phyloP scores from a whole-genome alignment of 73 alveolate species.

The Paramecium pentaurelia region DNA sequence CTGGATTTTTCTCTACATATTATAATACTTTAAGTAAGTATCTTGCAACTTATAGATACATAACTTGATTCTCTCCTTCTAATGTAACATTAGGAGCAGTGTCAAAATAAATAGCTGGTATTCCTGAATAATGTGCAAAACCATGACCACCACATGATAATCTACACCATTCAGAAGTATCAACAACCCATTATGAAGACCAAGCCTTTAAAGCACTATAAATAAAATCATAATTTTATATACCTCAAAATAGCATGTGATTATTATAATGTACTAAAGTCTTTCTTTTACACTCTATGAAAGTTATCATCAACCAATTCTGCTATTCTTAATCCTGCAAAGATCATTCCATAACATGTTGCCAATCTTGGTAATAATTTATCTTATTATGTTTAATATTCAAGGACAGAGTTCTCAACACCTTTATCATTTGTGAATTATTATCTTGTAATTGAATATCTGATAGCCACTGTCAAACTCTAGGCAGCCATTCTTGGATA shows the following conservation, averaged over 20 bases:
- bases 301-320: slow-evolving; percentile 54
- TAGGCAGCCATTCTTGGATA: slow-evolving; percentile 46
- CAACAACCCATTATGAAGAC: slow-evolving; percentile 61
- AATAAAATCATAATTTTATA: slow-evolving; percentile 38
- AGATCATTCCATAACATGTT: slow-evolving; percentile 56
- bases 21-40: neutral
- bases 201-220: slow-evolving; percentile 71
- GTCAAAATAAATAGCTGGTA: slow-evolving; percentile 61
- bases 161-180: slow-evolving; percentile 70
- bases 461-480: slow-evolving; percentile 70
- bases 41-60: slow-evolving; percentile 44
- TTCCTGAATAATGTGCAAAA: slow-evolving; percentile 68
- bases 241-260: slow-evolving; percentile 67
- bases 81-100: slow-evolving; percentile 54
- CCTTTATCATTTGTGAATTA: slow-evolving; percentile 70
- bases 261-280: slow-evolving; percentile 52
- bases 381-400: slow-evolving; percentile 77
- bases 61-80: slow-evolving; percentile 56
- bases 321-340: slow-evolving; percentile 48
- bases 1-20: neutral
- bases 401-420: slow-evolving; percentile 73
- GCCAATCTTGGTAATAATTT: slow-evolving; percentile 72
- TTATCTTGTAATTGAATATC: slow-evolving; percentile 79
- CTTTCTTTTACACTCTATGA: slow-evolving; percentile 63
- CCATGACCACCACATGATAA: slow-evolving; percentile 92